Percentiles rank a stretch among this genome's conserved stretches.
Evolutionary conservation across 1,139 yeast species (phyloP).

Genomic region (Arxiozyma heterogenica): DNA sequence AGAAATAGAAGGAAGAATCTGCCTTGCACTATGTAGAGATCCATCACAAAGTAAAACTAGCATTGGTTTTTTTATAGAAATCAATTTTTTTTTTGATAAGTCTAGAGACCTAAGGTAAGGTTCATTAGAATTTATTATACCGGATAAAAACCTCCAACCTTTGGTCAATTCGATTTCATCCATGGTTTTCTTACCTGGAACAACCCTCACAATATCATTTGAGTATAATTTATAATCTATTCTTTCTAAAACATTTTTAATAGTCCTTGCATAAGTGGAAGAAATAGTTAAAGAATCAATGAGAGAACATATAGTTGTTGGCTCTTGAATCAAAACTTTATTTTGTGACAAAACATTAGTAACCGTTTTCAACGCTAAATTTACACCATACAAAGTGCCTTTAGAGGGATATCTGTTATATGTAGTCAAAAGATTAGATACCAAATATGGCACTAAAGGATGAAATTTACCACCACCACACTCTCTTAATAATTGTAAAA

Average conservation of each 20-base stretch:
- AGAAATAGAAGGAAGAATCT: constrained; percentile 25
- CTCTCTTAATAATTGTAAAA: constrained; percentile 22
- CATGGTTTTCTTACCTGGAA: constrained; percentile 19
- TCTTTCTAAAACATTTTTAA: constrained; percentile 15
- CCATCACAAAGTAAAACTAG: constrained; percentile 26
- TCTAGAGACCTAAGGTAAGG: constrained; percentile 24
- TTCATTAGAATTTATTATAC: constrained; percentile 23
- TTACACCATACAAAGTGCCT: constrained; percentile 13
- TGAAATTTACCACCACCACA: constrained; percentile 16
- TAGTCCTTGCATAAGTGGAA: constrained; percentile 10
- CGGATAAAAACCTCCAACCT: constrained; percentile 26
- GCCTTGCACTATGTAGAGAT: constrained; percentile 19
- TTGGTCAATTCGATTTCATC: constrained; percentile 25
- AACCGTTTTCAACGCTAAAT: constrained; percentile 11
- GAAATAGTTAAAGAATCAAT: constrained; percentile 12
- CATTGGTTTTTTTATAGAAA: constrained; percentile 19
- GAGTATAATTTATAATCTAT: constrained; percentile 23
- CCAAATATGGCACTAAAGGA: constrained; percentile 17
- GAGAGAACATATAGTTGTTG: constrained; percentile 15
- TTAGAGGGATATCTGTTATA: constrained; percentile 15
- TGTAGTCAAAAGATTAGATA: constrained; percentile 13
- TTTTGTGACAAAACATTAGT: constrained; percentile 12
- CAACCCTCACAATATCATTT: constrained; percentile 26
- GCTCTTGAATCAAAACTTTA: constrained; percentile 11
- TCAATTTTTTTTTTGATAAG: constrained; percentile 20